These are phyloP conservation scores for Torulaspora pretoriensis DNA, from an alignment of 1,139 yeast species.

Conservation along the genomic window DNA sequence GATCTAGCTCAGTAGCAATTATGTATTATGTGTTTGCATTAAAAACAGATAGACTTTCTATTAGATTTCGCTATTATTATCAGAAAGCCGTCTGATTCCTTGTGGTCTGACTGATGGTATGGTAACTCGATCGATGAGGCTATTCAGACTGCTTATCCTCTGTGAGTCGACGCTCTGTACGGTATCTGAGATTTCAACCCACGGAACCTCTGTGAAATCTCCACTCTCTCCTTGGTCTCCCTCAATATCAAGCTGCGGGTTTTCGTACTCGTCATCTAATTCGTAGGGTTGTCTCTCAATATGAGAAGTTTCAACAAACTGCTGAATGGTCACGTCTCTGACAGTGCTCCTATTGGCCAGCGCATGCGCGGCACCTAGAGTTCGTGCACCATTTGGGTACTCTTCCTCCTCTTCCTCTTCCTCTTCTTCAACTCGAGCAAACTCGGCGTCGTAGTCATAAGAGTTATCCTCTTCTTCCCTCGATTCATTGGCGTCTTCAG, in stretches of 20 bases:
- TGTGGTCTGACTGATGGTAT: constrained; percentile 3
- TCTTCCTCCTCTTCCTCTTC: constrained; percentile 20
- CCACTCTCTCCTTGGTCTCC: constrained; percentile 19
- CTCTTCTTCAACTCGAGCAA: constrained; percentile 17
- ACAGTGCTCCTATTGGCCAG: constrained; percentile 6
- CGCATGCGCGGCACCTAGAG: constrained; percentile 1
- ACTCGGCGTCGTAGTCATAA: constrained; percentile 9
- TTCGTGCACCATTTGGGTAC: background rate
- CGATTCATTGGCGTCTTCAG: constrained; percentile 8
- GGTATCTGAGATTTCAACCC: constrained; percentile 23
- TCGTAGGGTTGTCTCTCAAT: constrained; percentile 21
- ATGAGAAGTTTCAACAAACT: constrained; percentile 25
- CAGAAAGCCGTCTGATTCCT: constrained; percentile 6
- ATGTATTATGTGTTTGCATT: background rate
- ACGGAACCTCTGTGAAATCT: constrained; percentile 25
- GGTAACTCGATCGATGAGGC: constrained; percentile 10
- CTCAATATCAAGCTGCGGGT: constrained; percentile 12
- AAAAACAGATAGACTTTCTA: background rate
- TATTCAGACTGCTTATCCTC: constrained; percentile 18
- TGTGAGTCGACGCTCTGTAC: constrained; percentile 16
- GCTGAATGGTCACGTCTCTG: constrained; percentile 23
- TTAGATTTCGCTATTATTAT: constrained; percentile 11
- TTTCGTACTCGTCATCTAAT: constrained; percentile 17
- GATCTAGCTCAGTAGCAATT: constrained; percentile 3
- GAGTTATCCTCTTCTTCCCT: constrained; percentile 14